Evolutionary conservation across 495 filamentous ascomycete genomes (phyloP).

Genomic region (Collariella sp.): DNA sequence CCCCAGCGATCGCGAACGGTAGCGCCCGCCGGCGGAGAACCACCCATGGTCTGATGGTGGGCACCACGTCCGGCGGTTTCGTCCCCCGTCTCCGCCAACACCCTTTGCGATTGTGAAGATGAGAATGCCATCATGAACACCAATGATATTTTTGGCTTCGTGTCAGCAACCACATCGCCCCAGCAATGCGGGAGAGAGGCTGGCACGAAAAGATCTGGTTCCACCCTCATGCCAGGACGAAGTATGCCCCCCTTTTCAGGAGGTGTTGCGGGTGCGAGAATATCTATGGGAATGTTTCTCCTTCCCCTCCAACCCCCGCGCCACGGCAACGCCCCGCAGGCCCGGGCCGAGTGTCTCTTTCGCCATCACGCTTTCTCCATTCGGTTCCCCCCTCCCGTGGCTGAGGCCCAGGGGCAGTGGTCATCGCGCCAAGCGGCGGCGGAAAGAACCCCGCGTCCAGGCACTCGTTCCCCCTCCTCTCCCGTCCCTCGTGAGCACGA

Average conservation of each 20-base stretch:
- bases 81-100: neutral
- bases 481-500: no score
- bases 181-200: no score
- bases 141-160: no score
- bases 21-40: constrained; percentile 8
- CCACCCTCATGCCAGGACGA: neutral
- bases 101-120: no score
- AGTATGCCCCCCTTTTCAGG: no score
- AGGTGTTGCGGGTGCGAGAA: no score
- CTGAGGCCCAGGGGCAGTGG: neutral
- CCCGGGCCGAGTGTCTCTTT: neutral
- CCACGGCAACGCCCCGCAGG: neutral
- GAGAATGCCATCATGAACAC: no score
- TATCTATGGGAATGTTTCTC: neutral
- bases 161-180: no score
- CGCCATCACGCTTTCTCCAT: neutral
- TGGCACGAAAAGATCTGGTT: neutral
- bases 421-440: neutral
- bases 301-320: neutral
- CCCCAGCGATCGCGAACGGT: constrained; percentile 5
- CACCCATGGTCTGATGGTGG: constrained; percentile 14
- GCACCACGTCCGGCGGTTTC: constrained; percentile 8
- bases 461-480: no score
- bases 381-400: neutral
- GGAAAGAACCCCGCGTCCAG: neutral